Evolutionary conservation across 306 rosid species (phyloP), one percentile per base, ranked within the genome.

Genomic region (Acacia confusa): DNA sequence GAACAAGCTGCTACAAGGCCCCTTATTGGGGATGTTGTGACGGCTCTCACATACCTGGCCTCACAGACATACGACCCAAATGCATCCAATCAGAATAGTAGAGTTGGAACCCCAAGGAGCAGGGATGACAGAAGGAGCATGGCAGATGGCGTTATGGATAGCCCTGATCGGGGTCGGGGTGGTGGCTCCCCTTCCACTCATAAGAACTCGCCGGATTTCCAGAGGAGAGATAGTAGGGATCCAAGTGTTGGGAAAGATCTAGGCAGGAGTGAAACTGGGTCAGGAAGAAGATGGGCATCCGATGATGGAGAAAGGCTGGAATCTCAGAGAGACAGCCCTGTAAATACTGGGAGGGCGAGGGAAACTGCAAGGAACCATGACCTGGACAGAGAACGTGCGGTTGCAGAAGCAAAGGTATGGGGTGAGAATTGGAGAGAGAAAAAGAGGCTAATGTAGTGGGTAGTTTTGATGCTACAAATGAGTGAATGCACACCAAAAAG

Each of bases 381-480:
- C 88, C 82, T 96, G 36, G 97, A 96, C 70, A 79, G 99, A 84
- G 99, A 96, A 71, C 96, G 98, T 7, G 98, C 94, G 0, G 99
- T 96, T 32, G 99, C 99, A 8, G 99, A 93, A 80, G 97, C 98
- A 0, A 95, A 90, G 90, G 94, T 93, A 48, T 95, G 99, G 98
- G 98, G 97, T 0, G 98, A 96, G 87, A 96, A 96, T 79, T 96
- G 97, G 97, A 91, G 98, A 80, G 99, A 93, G 65, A 92, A 89
- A 81, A 96, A 94, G 85, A 83, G 94, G 97, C 97, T 32, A 88
- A 86, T 32, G 94, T 79, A 1, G 73, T 86, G 90, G 97, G 93
- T 47, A 95, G 97, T 92, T 95, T 95, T 68, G 98, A 95, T 83
- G 89, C 93, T 79, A 87, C 99, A 30, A 89, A 89, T 73, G 97